Evolutionary conservation across 768 basidiomycete species (phyloP).

Genomic region (Fomitopsis pulvina): DNA sequence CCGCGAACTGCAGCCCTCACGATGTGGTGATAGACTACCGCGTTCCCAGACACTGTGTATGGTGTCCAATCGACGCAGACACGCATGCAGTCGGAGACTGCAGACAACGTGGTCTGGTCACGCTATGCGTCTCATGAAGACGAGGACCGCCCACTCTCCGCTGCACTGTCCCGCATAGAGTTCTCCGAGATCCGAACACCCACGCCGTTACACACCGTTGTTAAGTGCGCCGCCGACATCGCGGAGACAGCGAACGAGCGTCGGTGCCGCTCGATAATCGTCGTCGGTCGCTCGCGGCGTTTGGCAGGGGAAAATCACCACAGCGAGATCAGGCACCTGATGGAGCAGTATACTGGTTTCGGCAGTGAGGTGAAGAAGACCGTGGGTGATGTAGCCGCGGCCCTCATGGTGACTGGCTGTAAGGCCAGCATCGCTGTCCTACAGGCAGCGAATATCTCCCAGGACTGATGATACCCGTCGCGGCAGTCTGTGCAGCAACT

Average conservation of each 20-base stretch:
- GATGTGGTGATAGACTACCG: background rate
- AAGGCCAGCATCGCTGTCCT: conserved; percentile 60
- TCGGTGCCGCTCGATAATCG: conserved; percentile 50
- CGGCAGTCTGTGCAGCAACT: too few species aligned
- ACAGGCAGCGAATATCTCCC: conserved; percentile 37
- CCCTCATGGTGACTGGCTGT: conserved; percentile 52
- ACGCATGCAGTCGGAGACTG: conserved; percentile 69
- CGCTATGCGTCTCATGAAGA: conserved; percentile 39
- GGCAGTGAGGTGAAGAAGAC: conserved; percentile 62
- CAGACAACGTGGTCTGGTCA: conserved; percentile 75
- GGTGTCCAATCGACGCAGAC: conserved; percentile 56
- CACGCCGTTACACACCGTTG: conserved; percentile 49
- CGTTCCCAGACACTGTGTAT: conserved; percentile 65
- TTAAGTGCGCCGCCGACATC: conserved; percentile 33
- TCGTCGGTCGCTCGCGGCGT: conserved; percentile 69
- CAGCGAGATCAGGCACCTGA: conserved; percentile 49
- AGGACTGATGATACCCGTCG: background rate
- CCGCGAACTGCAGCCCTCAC: background rate
- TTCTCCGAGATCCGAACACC: conserved; percentile 49
- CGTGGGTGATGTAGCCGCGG: conserved; percentile 70
- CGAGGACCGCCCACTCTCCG: conserved; percentile 21
- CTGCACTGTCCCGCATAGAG: conserved; percentile 54
- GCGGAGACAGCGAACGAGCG: conserved; percentile 17
- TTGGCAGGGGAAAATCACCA: conserved; percentile 55
- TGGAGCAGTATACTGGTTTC: conserved; percentile 34